Evolutionary conservation across 306 rosid species (phyloP).

Genomic region (Ormosia emarginata): DNA sequence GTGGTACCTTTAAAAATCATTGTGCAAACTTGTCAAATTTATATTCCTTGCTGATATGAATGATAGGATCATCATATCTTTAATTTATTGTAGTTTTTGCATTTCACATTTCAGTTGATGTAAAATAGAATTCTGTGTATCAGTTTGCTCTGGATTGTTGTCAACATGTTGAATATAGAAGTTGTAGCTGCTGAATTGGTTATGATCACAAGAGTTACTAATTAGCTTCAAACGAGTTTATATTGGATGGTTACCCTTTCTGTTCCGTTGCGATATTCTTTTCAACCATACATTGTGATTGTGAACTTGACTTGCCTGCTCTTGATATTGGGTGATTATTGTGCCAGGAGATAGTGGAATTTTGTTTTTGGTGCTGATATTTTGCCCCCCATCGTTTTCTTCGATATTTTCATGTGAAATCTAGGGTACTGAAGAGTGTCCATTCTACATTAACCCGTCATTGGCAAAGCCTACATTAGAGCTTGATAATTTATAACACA

Average conservation of each 20-base stretch:
- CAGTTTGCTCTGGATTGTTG: slow-evolving; percentile 29
- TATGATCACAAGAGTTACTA: not conserved
- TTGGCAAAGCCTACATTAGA: too few relatives aligned
- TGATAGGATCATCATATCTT: slow-evolving; percentile 22
- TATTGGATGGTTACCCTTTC: not conserved
- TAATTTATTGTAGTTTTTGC: slow-evolving; percentile 24
- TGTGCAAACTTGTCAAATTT: slow-evolving; percentile 39
- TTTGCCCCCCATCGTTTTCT: not conserved
- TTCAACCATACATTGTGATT: not conserved
- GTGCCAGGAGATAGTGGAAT: not conserved
- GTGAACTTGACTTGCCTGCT: not conserved
- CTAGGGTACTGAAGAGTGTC: not conserved
- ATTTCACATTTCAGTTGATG: slow-evolving; percentile 22
- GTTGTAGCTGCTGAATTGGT: slow-evolving; percentile 17
- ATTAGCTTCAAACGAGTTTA: not conserved
- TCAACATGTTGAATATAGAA: slow-evolving; percentile 28
- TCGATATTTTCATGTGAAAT: not conserved
- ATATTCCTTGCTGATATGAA: slow-evolving; percentile 29
- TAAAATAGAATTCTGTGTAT: slow-evolving; percentile 35
- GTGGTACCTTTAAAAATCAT: slow-evolving; percentile 23
- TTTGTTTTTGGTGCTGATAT: not conserved
- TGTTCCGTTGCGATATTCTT: not conserved
- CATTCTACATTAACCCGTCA: not conserved
- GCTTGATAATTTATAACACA: not conserved
- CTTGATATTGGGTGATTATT: not conserved